Evolutionary conservation across 23 red algal species (phyloP), one percentile per base, ranked within the genome.

Genomic region (Gracilariopsis chorda): DNA sequence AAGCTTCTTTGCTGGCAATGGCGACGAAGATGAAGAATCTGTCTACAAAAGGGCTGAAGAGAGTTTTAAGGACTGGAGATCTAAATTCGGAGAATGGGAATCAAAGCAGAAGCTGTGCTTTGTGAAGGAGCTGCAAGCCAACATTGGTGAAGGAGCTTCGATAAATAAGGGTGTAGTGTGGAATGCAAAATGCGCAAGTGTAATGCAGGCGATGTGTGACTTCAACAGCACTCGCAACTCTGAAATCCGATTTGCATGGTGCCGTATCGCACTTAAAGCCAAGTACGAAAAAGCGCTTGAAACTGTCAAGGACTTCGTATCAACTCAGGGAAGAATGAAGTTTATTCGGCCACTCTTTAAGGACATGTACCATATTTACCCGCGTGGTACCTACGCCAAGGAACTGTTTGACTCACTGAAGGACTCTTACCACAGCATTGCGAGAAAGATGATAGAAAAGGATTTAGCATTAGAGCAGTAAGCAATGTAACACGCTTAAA

Each of bases 261-360:
- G 82, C 25, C 77, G 65, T 21, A 43, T 95, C 28, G 64, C 82
- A 7, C 74, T 95, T 2, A 70, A 45, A 21, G 82, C 72, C 45
- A 70, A 81, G 58, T 88, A 89, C 51, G 69, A 78, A 35, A 61
- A 59, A 17, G 75, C 60, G 35, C 47, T 95, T 0, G 82, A 80
- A 14, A 88, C 78, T 80, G 92, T 87, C 16, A 81, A 55, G 35
- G 58, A 67, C 40, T 95, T 95, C 30, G 52, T 95, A 20, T 72
- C 83, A 44, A 63, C 21, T 28, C 92, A 95, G 56, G 92, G 92
- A 0, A 83, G 92, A 2, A 87, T 95, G 81, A 95, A 88, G 56
- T 95, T 83, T 35, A 37, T 95, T 17, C 83, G 92, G 48, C 92
- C 83, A 29, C 64, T 95, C 34, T 95, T 82, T 39, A 77, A 83